Base-by-base conservation (phyloP, 2,329 filamentous ascomycete genomes). In the Niveomyces coronatus region DNA sequence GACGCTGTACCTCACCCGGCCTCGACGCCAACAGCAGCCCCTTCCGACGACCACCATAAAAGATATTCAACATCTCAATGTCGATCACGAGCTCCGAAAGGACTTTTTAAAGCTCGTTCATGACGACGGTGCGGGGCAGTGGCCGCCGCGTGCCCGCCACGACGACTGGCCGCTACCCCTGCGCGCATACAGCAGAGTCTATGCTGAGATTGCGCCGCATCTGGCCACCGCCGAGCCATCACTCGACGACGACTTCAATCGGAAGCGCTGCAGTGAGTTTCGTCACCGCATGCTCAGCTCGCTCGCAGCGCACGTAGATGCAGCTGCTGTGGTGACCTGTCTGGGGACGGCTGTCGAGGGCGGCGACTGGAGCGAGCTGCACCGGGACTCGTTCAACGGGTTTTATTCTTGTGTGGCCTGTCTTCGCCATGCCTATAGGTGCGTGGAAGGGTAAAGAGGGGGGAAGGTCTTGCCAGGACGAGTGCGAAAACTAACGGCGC, bases 361-460 rank as follows among this genome's bases (percentile, higher is more conserved):
- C 8, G 35, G 27, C 10, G 14, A 31, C 7, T 37, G 27, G 10
- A 18, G 9, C n/a, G 27, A 37, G 27, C 19, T 37, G 5, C n/a
- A 28, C n/a, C 35, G 35, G 5, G 35, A 37, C 27, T n/a, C 18
- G 16, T 37, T 37, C 35, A 37, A 37, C 14, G 35, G 35, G 8
- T 37, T 37, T 16, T 37, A 37, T 24, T 37, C 35, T 4, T 37
- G 35, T 20, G 10, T 37, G 7, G 35, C 35, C 3, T 37, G 35
- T 8, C n/a, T 37, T 3, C 19, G 35, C 13, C 35, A 37, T 5
- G 35, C 35, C 5, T 37, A 37, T 11, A 17, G 35, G 35, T 37
- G 23, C 6, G 14, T 16, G 13, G 5, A n/a, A n/a, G n/a, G n/a
- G n/a, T n/a, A n/a, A n/a, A n/a, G n/a, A n/a, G n/a, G n/a, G n/a